Evolutionary conservation across 2,329 filamentous ascomycete genomes (phyloP).

Genomic region (Metarhizium brunneum): DNA sequence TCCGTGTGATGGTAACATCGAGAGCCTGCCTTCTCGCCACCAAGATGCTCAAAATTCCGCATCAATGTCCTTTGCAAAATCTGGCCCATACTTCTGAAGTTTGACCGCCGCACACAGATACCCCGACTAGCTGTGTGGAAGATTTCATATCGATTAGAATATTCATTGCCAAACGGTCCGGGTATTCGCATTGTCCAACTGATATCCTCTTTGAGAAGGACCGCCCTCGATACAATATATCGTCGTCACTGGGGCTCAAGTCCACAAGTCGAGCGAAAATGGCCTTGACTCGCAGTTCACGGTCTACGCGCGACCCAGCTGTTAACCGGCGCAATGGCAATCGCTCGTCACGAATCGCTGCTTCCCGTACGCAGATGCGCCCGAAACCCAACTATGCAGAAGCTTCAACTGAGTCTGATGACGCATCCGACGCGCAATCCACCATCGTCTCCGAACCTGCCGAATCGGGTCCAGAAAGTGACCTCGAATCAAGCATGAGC

Average conservation of each 20-base stretch:
- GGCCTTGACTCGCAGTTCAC: slow-evolving; percentile 17
- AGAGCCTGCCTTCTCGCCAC: not conserved
- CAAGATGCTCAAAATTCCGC: not conserved
- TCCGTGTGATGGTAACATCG: not conserved
- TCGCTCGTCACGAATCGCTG: slow-evolving; percentile 9
- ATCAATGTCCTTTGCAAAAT: not conserved
- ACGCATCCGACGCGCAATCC: slow-evolving; percentile 1
- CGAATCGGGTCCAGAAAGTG: not conserved
- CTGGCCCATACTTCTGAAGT: not conserved
- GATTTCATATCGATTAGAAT: not conserved
- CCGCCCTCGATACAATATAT: not conserved
- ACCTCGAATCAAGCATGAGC: not conserved
- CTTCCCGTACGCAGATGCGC: slow-evolving; percentile 3
- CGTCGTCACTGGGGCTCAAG: not conserved
- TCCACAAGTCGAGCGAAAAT: slow-evolving; percentile 9
- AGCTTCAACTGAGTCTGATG: not conserved
- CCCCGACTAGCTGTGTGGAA: not conserved
- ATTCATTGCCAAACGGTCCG: not conserved
- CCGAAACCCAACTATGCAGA: slow-evolving; percentile 7
- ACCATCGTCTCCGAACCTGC: not conserved
- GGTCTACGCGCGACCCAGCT: not conserved
- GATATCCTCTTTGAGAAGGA: not conserved
- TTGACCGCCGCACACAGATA: not conserved
- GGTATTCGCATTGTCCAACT: not conserved
- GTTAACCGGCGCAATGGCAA: slow-evolving; percentile 15